Percentiles rank a stretch among this genome's conserved stretches.
Evolutionary conservation across 2,329 filamentous ascomycete species (phyloP).

Genomic region (Xylariaceae sp.): DNA sequence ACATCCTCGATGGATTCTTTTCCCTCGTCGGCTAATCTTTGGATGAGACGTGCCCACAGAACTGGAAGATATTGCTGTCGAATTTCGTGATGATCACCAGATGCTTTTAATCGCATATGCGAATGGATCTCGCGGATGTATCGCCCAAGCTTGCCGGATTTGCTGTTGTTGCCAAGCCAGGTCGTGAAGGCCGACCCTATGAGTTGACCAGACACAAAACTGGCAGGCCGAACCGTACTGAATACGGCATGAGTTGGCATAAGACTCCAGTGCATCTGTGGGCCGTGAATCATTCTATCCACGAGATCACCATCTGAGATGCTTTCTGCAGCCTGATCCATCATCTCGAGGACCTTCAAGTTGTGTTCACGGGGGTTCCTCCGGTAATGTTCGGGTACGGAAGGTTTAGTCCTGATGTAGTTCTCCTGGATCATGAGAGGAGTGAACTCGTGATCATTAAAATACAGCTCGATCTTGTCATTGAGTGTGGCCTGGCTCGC

Average conservation of each 20-base stretch:
- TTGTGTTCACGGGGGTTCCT: slow-evolving; percentile 64
- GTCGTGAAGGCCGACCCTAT: slow-evolving; percentile 72
- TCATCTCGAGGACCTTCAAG: slow-evolving; percentile 78
- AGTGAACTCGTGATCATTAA: slow-evolving; percentile 98
- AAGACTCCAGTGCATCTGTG: slow-evolving; percentile 95
- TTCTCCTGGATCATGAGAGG: slow-evolving; percentile 98
- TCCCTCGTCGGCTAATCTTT: slow-evolving; percentile 68
- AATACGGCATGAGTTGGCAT: slow-evolving; percentile 97
- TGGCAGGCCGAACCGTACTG: slow-evolving; percentile 87
- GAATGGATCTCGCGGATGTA: slow-evolving; percentile 91
- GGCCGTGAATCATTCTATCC: slow-evolving; percentile 96
- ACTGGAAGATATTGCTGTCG: slow-evolving; percentile 90
- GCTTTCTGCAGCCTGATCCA: slow-evolving; percentile 83
- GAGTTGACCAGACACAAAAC: slow-evolving; percentile 76
- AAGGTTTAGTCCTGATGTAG: slow-evolving; percentile 79
- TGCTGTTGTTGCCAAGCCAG: slow-evolving; percentile 96
- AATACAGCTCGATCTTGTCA: slow-evolving; percentile 97
- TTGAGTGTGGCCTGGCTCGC: slow-evolving; percentile 84
- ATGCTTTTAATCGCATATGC: slow-evolving; percentile 88
- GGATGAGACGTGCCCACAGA: slow-evolving; percentile 75
- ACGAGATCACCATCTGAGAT: slow-evolving; percentile 97
- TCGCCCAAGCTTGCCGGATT: slow-evolving; percentile 68
- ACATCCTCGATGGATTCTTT: slow-evolving; percentile 76
- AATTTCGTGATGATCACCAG: slow-evolving; percentile 87
- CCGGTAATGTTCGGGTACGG: slow-evolving; percentile 50